phyloP scores from a whole-genome alignment of 2,329 filamentous ascomycete species.

The Westerdykella aurantiaca region DNA sequence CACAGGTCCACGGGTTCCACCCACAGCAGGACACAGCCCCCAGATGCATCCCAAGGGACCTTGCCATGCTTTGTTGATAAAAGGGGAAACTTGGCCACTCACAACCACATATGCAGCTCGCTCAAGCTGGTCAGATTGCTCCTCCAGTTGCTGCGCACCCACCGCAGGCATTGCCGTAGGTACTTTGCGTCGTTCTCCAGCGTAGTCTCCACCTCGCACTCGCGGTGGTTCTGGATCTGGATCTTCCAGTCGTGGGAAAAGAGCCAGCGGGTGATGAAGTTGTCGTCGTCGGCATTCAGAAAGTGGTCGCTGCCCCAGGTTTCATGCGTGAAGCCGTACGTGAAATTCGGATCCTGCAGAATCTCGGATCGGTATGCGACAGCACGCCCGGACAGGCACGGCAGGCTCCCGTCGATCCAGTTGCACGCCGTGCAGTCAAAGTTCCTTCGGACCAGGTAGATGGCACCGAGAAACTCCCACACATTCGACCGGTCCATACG shows the following conservation, averaged over 20 bases:
- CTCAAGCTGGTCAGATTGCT: conserved; percentile 89
- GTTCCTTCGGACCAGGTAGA: conserved; percentile 89
- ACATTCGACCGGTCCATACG: conserved; percentile 60
- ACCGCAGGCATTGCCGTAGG: conserved; percentile 85
- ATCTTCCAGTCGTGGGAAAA: conserved; percentile 90
- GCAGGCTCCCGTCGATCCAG: conserved; percentile 90
- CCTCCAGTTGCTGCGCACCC: conserved; percentile 96
- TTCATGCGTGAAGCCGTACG: conserved; percentile 85
- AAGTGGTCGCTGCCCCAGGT: conserved; percentile 65
- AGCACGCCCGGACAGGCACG: conserved; percentile 90
- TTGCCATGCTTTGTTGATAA: not conserved
- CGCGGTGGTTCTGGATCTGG: conserved; percentile 86
- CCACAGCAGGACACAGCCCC: conserved; percentile 1
- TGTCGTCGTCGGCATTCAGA: conserved; percentile 94
- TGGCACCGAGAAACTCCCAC: conserved; percentile 85
- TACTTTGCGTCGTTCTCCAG: conserved; percentile 86
- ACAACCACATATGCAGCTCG: conserved; percentile 82
- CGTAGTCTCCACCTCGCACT: conserved; percentile 81
- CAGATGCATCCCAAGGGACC: not conserved
- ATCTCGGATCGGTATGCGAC: conserved; percentile 89
- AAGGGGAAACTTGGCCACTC: conserved; percentile 41
- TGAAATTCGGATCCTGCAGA: conserved; percentile 76
- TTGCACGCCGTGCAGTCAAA: conserved; percentile 96
- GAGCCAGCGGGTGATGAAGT: conserved; percentile 95
- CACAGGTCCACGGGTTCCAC: no score